These are phyloP conservation scores for Fusarium sp. DNA, from an alignment of 2,329 filamentous ascomycete genomes.

Conservation along the genomic window DNA sequence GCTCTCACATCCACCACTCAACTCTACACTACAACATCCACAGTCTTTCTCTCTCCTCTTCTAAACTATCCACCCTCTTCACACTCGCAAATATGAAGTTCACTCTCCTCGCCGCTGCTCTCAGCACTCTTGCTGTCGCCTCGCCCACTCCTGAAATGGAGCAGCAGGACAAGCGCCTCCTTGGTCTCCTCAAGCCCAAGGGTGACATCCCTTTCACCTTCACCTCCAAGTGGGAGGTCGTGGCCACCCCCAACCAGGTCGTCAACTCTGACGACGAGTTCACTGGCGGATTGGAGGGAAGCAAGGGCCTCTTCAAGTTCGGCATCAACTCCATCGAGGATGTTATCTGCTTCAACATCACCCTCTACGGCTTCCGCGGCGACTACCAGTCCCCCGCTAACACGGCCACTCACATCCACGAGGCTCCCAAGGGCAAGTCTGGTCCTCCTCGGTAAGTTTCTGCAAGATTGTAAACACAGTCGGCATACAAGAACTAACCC, in stretches of 20 bases:
- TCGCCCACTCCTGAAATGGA: slow-evolving; percentile 39
- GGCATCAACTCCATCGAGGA: slow-evolving; percentile 61
- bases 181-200: slow-evolving; percentile 36
- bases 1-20: neutral
- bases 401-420: slow-evolving; percentile 67
- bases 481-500: slow-evolving; percentile 2
- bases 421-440: slow-evolving; percentile 56
- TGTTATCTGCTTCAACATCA: slow-evolving; percentile 63
- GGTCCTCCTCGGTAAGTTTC: slow-evolving; percentile 59
- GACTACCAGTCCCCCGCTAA: slow-evolving; percentile 61
- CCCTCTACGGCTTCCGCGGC: slow-evolving; percentile 59
- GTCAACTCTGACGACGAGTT: slow-evolving; percentile 54
- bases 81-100: slow-evolving; percentile 41
- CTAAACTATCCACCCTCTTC: neutral
- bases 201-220: slow-evolving; percentile 51
- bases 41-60: neutral
- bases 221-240: slow-evolving; percentile 60
- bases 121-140: slow-evolving; percentile 39
- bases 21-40: neutral
- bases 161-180: slow-evolving; percentile 31
- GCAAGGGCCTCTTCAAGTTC: slow-evolving; percentile 61
- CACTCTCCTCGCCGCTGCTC: slow-evolving; percentile 34
- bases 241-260: slow-evolving; percentile 62
- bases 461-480: neutral
- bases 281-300: slow-evolving; percentile 56